Evolutionary conservation across 805 yeast genomes (phyloP).

Genomic region (Vanderwaltozyma verrucispora): DNA sequence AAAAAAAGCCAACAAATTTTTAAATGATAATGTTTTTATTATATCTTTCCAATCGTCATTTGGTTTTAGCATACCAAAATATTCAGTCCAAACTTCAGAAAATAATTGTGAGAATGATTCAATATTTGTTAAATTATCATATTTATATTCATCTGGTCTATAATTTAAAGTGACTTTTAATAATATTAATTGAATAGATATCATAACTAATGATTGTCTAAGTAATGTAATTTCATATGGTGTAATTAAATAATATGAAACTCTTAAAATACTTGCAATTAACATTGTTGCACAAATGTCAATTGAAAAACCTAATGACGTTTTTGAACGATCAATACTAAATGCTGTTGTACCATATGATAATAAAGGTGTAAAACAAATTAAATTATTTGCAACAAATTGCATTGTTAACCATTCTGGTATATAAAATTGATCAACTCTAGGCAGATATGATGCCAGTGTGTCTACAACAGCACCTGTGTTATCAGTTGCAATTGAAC

Average conservation of each 20-base stretch:
- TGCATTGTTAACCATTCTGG: slow-evolving; percentile 46
- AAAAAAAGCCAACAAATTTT: slow-evolving; percentile 13
- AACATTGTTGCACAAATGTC: slow-evolving; percentile 91
- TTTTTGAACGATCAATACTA: slow-evolving; percentile 50
- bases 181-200: slow-evolving; percentile 61
- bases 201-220: slow-evolving; percentile 76
- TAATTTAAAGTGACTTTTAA: slow-evolving; percentile 52
- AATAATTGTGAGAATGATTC: slow-evolving; percentile 23
- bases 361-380: slow-evolving; percentile 73
- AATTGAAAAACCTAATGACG: slow-evolving; percentile 75
- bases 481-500: not conserved
- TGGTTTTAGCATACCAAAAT: slow-evolving; percentile 14
- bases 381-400: slow-evolving; percentile 49
- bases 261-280: slow-evolving; percentile 60
- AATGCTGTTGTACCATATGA: slow-evolving; percentile 80
- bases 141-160: slow-evolving; percentile 37
- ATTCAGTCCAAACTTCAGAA: slow-evolving; percentile 27
- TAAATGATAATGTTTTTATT: slow-evolving; percentile 14
- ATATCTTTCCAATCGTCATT: slow-evolving; percentile 23
- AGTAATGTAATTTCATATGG: slow-evolving; percentile 76
- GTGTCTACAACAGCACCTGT: slow-evolving; percentile 9
- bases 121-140: slow-evolving; percentile 29
- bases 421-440: slow-evolving; percentile 34
- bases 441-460: slow-evolving; percentile 25
- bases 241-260: slow-evolving; percentile 64